A percentile compares a stretch with the other conserved stretches of the same genome.
phyloP scores from a whole-genome alignment of 139 green algal species.

The Pseudopediastrum boryanum region DNA sequence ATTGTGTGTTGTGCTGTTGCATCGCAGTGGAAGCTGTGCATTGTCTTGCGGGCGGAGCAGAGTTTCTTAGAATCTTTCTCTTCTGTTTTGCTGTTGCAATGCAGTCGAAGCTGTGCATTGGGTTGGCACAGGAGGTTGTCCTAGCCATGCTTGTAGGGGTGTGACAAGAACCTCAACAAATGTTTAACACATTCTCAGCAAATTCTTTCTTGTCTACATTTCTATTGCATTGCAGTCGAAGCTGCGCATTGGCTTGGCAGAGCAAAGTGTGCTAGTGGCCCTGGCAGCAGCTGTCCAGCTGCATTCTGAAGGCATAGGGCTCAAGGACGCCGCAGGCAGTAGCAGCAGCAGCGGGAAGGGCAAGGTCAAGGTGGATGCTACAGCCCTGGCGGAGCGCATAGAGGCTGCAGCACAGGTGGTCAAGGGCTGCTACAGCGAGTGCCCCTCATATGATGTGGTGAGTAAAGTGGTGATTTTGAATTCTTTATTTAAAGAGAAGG shows the following conservation, averaged over 20 bases:
- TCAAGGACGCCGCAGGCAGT: slow-evolving; percentile 11
- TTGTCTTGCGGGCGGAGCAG: too few relatives aligned
- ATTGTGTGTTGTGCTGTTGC: too few relatives aligned
- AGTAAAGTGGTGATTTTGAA: background rate
- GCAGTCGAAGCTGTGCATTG: too few relatives aligned
- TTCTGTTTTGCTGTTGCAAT: slow-evolving; percentile 88
- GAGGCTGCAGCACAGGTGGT: slow-evolving; percentile 73
- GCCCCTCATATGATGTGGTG: slow-evolving; percentile 86
- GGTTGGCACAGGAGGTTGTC: too few relatives aligned
- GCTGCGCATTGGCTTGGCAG: slow-evolving; percentile 95
- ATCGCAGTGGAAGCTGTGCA: too few relatives aligned
- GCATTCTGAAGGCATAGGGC: slow-evolving; percentile 53
- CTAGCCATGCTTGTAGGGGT: slow-evolving; percentile 86
- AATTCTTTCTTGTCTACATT: too few relatives aligned
- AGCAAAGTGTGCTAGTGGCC: slow-evolving; percentile 90
- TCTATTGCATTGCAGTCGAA: slow-evolving; percentile 88
- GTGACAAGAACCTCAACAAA: too few relatives aligned
- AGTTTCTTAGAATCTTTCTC: too few relatives aligned
- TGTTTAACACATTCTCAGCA: too few relatives aligned
- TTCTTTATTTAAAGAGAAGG: too few relatives aligned
- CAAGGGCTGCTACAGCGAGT: slow-evolving; percentile 89
- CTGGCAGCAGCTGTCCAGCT: slow-evolving; percentile 88
- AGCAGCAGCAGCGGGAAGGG: background rate
- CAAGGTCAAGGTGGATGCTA: background rate
- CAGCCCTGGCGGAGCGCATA: slow-evolving; percentile 69